phyloP scores from a whole-genome alignment of 805 yeast genomes.

The Starmerella lactis-condensi region DNA sequence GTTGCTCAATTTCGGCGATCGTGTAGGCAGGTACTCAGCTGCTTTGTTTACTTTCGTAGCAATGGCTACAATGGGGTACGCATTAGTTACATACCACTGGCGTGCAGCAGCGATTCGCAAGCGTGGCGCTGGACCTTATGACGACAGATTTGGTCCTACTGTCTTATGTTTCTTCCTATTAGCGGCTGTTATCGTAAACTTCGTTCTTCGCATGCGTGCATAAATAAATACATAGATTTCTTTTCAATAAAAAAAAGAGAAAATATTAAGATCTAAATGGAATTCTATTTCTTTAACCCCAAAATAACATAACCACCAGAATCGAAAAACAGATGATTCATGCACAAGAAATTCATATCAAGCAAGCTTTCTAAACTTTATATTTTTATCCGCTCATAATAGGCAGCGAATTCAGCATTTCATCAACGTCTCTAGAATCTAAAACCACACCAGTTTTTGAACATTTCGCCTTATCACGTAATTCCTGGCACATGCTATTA shows the following conservation, averaged over 20 bases:
- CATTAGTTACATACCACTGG: constrained; percentile 94
- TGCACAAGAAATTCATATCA: too few relatives aligned
- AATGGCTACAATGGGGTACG: constrained; percentile 94
- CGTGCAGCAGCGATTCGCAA: constrained; percentile 96
- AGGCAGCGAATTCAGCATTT: constrained; percentile 24
- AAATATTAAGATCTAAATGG: too few relatives aligned
- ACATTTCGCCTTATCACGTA: constrained; percentile 85
- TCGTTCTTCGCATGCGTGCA: constrained; percentile 55
- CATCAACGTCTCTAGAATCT: constrained; percentile 59
- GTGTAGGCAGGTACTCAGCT: constrained; percentile 79
- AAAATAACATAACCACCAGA: too few relatives aligned
- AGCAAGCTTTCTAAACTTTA: too few relatives aligned
- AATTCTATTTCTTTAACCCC: too few relatives aligned
- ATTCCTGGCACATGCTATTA: constrained; percentile 78
- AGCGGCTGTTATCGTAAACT: constrained; percentile 85
- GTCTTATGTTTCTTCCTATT: constrained; percentile 84
- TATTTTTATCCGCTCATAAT: too few relatives aligned
- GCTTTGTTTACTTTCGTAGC: constrained; percentile 88
- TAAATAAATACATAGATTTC: too few relatives aligned
- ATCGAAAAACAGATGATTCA: too few relatives aligned
- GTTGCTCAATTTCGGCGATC: constrained; percentile 86
- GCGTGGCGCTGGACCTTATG: constrained; percentile 98
- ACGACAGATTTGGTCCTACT: constrained; percentile 96
- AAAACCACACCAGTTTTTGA: constrained; percentile 83
- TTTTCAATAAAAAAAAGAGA: too few relatives aligned